Base-by-base conservation (phyloP, 345 rosid species). In the Lepidium africanum region DNA sequence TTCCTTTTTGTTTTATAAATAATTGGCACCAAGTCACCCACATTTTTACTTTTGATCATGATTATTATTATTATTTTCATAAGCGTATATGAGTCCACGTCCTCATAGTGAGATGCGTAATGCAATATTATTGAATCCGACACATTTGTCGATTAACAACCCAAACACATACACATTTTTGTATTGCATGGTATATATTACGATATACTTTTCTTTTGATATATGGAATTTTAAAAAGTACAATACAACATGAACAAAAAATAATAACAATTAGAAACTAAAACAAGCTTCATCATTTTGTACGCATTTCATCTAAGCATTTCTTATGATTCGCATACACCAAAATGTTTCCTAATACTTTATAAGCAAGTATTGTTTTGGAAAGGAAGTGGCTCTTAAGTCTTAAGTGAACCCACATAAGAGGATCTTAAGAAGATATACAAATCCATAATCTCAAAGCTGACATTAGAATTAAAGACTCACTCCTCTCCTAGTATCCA, bases 131-230 rank as follows among this genome's bases (percentile, higher is more conserved):
- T 27, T 58, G 65, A 58, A 27, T 33, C 66, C 50, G 65, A 48
- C 66, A 69, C 30, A 69, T 69, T 58, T 58, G 65, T 48, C 65
- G 33, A 47, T 15, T 58, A 59, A 58, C 73, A 69, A 59, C 59
- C 66, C 16, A 59, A 58, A 67, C 36, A 56, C 72, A 46, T 21
- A 68, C 47, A 66, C 5, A 37, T 21, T 61, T 16, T 61, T 16
- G 25, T 45, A 43, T 61, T 48, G 53, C 14, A 48, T 10, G 53
- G 53, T 9, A 50, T 7, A 10, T 23, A 15, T 32, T 14, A 23
- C 15, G 5, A 6, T 21, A 49, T 32, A 48, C 2, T 5, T 0
- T 43, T 14, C 0, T n/a, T 45, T 14, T 7, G 0, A 2, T 10
- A 45, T 45, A 14, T 48, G 32, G 23, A 23, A 3, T 48, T 21